Evolutionary conservation across 139 green algal species (phyloP), one percentile per base, ranked within the genome.

Genomic region (Tetratostichococcus sp.): DNA sequence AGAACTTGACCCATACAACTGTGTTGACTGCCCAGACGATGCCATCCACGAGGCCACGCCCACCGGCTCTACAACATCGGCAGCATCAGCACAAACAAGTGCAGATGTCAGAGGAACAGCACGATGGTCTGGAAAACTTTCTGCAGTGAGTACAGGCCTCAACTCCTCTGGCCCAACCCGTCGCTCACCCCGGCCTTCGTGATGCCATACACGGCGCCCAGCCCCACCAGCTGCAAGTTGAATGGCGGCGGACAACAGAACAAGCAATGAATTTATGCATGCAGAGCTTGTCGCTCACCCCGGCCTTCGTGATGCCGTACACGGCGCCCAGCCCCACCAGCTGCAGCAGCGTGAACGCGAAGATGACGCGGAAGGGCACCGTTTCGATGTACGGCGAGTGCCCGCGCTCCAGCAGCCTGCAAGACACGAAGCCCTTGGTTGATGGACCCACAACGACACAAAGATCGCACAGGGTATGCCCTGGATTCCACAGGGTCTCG

Each of bases 331-430:
- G 31, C 30, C 82, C 58, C 14, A 70, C 31, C 17, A 88, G 39
- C 72, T 97, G 92, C 35, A 96, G 70, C 1, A 80, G 17, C 0
- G 92, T 97, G 89, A 97, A 97, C 33, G 50, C 26, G 1, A 77
- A 77, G 28, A 93, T 89, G 30, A 79, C 74, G 8, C 67, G 57
- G 71, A 87, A 89, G 0, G 77, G 80, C 1, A 96, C 92, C 1
- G 80, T 85, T 67, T 97, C 84, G 26, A 92, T 25, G 75, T 90
- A 95, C 1, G 88, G 78, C 30, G 82, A 74, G 42, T 91, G 88
- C 0, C 78, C 76, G 58, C 59, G 30, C 69, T 87, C 81, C 79
- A 90, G 67, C 73, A 89, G 43, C 32, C 69, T 80, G 34, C 67
- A 69, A 30, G 43, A 39, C 28, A 25, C 26, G 26, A 35, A 11